Base-by-base conservation (phyloP, 139 green algal species). In the Volvox reticuliferus region DNA sequence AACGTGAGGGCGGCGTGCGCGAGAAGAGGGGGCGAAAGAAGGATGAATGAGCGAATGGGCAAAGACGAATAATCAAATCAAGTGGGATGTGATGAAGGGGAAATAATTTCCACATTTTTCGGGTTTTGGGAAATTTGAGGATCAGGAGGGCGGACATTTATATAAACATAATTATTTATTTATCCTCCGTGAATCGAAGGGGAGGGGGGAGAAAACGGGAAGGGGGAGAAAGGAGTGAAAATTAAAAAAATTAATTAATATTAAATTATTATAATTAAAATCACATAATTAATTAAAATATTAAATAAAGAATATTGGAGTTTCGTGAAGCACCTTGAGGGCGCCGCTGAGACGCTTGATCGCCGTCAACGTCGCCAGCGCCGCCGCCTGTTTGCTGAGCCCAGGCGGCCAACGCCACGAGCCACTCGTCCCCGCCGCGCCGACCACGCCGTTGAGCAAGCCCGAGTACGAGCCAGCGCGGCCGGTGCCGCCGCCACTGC, bases 291-390 rank as follows among this genome's bases (percentile, higher is more conserved):
- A n/a, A n/a, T n/a, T n/a, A n/a, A n/a, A n/a, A n/a, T n/a, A n/a
- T n/a, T n/a, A n/a, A n/a, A n/a, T n/a, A n/a, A n/a, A n/a, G n/a
- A n/a, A n/a, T n/a, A n/a, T n/a, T n/a, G n/a, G n/a, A n/a, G n/a
- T n/a, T n/a, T n/a, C n/a, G 73, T n/a, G 73, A 79, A 55, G 73
- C 61, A 91, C 88, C 79, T 95, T 94, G 62, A 97, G 92, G 1
- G 91, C 93, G 13, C 28, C 86, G 28, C 88, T 91, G 21, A 96
- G 90, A 35, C 94, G 93, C 63, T 94, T 93, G 65, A 94, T 90
- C 12, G 93, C 88, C 20, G 89, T 79, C 1, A 90, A 76, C 14
- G 50, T 82, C 1, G 91, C 91, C 12, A 93, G 85, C 63, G 76
- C 86, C 78, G 50, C 78, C 24, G 76, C 67, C 67, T 92, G 83